Conservation (phyloP, 1,284 basidiomycete species). For the Melampsora americana region DNA sequence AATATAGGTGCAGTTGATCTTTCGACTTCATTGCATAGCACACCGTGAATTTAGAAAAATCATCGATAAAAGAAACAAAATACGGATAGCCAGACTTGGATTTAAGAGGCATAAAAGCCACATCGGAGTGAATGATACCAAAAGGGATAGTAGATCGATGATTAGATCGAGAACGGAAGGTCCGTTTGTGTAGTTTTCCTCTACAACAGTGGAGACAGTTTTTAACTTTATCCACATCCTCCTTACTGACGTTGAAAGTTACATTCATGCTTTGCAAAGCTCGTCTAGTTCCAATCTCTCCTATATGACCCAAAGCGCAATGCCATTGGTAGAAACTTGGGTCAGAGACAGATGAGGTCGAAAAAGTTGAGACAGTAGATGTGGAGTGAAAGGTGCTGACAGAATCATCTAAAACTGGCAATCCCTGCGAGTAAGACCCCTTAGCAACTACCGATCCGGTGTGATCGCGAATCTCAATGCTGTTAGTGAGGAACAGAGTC, state of each 20-base stretch:
- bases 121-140: constrained; percentile 8
- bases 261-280: not conserved
- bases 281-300: not conserved
- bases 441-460: not conserved
- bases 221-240: not conserved
- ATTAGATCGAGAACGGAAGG: not conserved
- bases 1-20: no score
- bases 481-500: not conserved
- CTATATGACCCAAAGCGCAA: not conserved
- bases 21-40: no score
- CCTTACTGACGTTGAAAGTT: not conserved
- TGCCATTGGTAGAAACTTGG: not conserved
- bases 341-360: not conserved
- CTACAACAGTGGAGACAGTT: not conserved
- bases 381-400: not conserved
- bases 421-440: not conserved
- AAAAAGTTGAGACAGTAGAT: not conserved
- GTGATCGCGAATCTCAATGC: not conserved
- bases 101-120: no score
- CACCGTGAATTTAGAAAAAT: no score
- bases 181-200: not conserved
- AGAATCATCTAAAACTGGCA: not conserved
- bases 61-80: no score
- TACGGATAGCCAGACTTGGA: no score
- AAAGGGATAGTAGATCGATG: not conserved